Evolutionary conservation across 345 rosid genomes (phyloP).

Genomic region (Angophora floribunda): DNA sequence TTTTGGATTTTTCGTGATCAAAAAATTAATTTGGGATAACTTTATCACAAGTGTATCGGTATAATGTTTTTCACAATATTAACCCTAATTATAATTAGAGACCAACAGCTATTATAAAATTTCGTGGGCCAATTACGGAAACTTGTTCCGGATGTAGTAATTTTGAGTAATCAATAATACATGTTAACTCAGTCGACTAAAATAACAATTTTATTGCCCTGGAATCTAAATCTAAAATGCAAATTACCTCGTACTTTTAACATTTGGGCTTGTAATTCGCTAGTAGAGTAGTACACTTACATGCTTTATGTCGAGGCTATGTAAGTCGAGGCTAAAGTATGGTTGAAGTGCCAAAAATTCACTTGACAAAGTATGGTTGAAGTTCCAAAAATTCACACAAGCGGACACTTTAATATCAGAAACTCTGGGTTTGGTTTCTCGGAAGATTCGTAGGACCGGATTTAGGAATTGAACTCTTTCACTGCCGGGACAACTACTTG

Average conservation of each 20-base stretch:
- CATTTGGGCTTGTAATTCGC: neutral
- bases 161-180: neutral
- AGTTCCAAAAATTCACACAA: too few species aligned
- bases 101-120: neutral
- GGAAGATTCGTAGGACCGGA: neutral
- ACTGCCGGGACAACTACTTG: neutral
- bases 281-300: neutral
- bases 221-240: neutral
- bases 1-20: too few species aligned
- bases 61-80: too few species aligned
- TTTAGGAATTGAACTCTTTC: neutral
- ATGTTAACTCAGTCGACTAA: neutral
- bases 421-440: neutral
- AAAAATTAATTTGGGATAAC: too few species aligned
- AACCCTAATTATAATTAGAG: neutral
- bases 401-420: neutral
- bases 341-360: too few species aligned
- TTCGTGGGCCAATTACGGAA: accelerated
- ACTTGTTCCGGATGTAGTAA: neutral
- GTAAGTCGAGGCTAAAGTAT: too few species aligned
- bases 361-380: too few species aligned
- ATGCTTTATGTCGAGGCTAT: neutral
- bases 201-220: neutral
- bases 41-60: too few species aligned
- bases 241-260: neutral